These are phyloP conservation scores for Lentinula aciculospora DNA, from an alignment of 768 basidiomycete species.

Conservation along the genomic window DNA sequence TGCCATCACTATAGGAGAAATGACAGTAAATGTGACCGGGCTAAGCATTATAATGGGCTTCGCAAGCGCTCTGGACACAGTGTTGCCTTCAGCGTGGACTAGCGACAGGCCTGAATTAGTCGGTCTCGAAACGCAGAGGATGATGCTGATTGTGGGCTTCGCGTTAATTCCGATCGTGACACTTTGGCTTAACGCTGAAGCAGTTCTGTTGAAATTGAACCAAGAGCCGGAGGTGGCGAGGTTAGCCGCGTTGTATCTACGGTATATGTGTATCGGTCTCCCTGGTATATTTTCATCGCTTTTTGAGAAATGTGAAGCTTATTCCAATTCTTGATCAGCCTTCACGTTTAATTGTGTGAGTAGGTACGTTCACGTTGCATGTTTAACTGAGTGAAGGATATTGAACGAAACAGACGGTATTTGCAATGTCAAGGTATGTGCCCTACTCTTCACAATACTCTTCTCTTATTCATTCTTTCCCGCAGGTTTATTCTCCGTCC, in stretches of 20 bases:
- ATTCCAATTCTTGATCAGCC: conserved; percentile 21
- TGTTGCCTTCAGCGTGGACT: conserved; percentile 95
- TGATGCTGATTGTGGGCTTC: conserved; percentile 28
- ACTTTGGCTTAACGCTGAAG: conserved; percentile 83
- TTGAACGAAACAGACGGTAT: conserved; percentile 27
- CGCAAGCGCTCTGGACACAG: conserved; percentile 81
- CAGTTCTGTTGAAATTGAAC: conserved; percentile 64
- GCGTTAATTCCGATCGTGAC: conserved; percentile 32
- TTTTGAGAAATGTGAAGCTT: neutral
- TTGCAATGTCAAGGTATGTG: conserved; percentile 51
- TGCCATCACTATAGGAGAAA: conserved; percentile 67
- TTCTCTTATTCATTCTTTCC: neutral
- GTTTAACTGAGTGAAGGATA: conserved; percentile 4
- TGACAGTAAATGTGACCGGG: conserved; percentile 70
- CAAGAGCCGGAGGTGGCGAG: conserved; percentile 84
- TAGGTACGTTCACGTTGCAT: conserved; percentile 22
- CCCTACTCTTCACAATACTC: neutral
- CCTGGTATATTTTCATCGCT: conserved; percentile 41
- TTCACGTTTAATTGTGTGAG: conserved; percentile 50
- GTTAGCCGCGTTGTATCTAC: conserved; percentile 72
- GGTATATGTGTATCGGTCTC: conserved; percentile 70
- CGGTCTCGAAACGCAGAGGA: conserved; percentile 87
- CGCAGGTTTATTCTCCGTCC: conserved; percentile 43
- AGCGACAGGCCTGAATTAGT: conserved; percentile 78
- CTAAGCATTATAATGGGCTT: conserved; percentile 83